Base-by-base conservation (phyloP, 1,284 basidiomycete species). In the Malassezia sympodialis region DNA sequence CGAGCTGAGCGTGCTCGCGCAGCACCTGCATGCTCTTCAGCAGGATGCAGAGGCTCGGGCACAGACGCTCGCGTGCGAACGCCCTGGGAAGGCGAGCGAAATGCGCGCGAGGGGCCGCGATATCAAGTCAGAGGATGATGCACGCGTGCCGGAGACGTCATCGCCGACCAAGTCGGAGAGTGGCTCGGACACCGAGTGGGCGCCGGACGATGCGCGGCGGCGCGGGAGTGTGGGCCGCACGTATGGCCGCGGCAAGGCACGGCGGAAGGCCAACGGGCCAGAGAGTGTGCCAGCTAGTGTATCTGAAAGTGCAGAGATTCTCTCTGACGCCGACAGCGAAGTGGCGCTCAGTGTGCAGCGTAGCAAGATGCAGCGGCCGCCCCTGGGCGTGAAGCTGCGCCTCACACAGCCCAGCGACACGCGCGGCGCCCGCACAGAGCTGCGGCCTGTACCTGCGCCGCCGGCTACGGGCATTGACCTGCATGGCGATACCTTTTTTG, bases 401-500 rank as follows among this genome's bases (percentile, higher is more conserved):
- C 34, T 55, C 15, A 32, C 42, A 7, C 19, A 39, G 21, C 31
- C 27, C 8, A 14, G 34, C 12, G 52, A 54, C 17, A 17, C 46
- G 26, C 23, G 28, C n/a, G 27, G 24, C 1, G 28, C 21, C 7
- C 44, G 44, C 30, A n/a, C 44, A 7, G 44, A 46, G 41, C 23
- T 43, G 41, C 41, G 41, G 27, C 27, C 41, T 14, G 27, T 28
- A 12, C 41, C 41, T 12, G 12, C 19, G 27, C 2, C 46, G 14
- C 11, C 39, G 48, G 26, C 48, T 4, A 31, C 40, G 40, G 26
- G n/a, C 8, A n/a, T 51, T 3, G 49, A 51, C 8, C 12, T 45
- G 43, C 31, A 37, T 17, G 46, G 26, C 32, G 54, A 56, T 26
- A 40, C 42, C 14, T 56, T 56, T 44, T 14, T 12, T 11, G 55